phyloP scores from a whole-genome alignment of 2,329 filamentous ascomycete genomes.

The Hypoxylon sp. region DNA sequence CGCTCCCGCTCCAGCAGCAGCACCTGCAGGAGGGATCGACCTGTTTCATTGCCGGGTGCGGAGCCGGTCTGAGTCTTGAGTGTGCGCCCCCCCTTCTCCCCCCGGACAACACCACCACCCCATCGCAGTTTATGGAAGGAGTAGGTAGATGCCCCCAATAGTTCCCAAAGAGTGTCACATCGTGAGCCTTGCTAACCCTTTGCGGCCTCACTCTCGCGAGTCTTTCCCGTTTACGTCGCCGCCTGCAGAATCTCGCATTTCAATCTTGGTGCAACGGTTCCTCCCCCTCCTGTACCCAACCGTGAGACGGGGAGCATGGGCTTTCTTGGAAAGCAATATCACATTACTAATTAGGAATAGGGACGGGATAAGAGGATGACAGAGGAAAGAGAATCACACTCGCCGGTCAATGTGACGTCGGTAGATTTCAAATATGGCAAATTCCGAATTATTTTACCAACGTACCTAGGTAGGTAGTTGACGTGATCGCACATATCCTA shows the following conservation, averaged over 20 bases:
- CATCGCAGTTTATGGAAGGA: conserved; percentile 16
- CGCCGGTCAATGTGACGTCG: background rate
- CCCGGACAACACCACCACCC: too few species aligned
- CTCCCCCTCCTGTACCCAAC: conserved; percentile 21
- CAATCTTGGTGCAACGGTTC: conserved; percentile 23
- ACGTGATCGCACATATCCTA: background rate
- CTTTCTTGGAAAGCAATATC: conserved; percentile 2
- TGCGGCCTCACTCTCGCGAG: conserved; percentile 13
- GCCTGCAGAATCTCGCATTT: conserved; percentile 27
- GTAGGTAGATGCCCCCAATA: conserved; percentile 11
- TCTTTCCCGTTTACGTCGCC: conserved; percentile 23
- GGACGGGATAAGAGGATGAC: background rate
- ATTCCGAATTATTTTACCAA: background rate
- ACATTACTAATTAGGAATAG: conserved; percentile 12
- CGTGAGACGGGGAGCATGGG: conserved; percentile 18
- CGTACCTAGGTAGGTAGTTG: background rate
- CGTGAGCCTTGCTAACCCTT: conserved; percentile 12
- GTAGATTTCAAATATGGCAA: background rate
- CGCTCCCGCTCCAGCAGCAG: conserved; percentile 36
- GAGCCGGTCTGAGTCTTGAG: conserved; percentile 21
- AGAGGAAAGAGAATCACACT: background rate
- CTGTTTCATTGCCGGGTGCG: conserved; percentile 40
- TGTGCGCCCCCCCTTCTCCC: background rate
- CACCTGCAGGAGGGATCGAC: conserved; percentile 38
- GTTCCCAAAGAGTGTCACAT: conserved; percentile 17